Evolutionary conservation across 2,329 filamentous ascomycete genomes (phyloP).

Genomic region (Fusarium cicatricum): DNA sequence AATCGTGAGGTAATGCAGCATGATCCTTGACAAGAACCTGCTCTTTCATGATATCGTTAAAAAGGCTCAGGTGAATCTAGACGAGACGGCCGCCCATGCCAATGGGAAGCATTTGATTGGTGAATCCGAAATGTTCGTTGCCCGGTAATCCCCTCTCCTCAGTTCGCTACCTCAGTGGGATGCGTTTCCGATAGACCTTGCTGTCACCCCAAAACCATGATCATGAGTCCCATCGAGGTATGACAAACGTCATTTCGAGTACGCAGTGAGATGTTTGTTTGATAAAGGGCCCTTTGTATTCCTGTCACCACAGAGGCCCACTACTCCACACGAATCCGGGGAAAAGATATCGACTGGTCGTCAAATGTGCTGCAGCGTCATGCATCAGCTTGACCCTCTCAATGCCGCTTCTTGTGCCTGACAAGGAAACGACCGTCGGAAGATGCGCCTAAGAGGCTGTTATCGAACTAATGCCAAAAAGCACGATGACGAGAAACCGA

Average conservation of each 20-base stretch:
- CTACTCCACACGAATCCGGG: slow-evolving; percentile 20
- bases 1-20: slow-evolving; percentile 1
- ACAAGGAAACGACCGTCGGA: slow-evolving; percentile 12
- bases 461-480: slow-evolving; percentile 17
- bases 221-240: slow-evolving; percentile 5
- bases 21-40: slow-evolving; percentile 13
- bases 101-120: slow-evolving; percentile 23
- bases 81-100: slow-evolving; percentile 18
- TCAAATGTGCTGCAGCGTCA: slow-evolving; percentile 19
- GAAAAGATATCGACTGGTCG: slow-evolving; percentile 15
- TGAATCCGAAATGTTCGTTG: slow-evolving; percentile 4
- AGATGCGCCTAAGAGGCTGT: slow-evolving; percentile 24
- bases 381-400: slow-evolving; percentile 14
- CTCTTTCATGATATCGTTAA: slow-evolving; percentile 20
- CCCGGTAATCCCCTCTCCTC: slow-evolving; percentile 12
- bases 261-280: slow-evolving; percentile 1
- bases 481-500: slow-evolving; percentile 7
- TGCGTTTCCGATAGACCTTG: slow-evolving; percentile 25
- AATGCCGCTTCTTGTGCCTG: slow-evolving; percentile 11
- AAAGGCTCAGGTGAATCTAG: slow-evolving; percentile 28
- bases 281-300: not conserved
- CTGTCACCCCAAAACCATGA: not conserved
- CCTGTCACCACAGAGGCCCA: slow-evolving; percentile 2
- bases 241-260: slow-evolving; percentile 12
- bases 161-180: slow-evolving; percentile 5